These are phyloP conservation scores for Camillea tinctor DNA, from an alignment of 2,329 filamentous ascomycete species.

Conservation along the genomic window DNA sequence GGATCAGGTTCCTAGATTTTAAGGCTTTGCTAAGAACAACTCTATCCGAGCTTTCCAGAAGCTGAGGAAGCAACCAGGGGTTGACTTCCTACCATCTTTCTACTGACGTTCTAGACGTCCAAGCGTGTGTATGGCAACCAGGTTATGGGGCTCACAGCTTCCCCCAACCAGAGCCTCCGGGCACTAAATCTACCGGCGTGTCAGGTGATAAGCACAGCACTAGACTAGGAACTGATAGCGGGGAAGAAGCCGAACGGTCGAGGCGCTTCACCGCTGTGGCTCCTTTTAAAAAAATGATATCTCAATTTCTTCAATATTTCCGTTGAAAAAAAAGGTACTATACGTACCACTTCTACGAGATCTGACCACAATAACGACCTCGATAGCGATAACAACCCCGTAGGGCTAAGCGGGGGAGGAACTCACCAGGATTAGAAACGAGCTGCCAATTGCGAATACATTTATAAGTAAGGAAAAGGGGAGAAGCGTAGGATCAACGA, in stretches of 20 bases:
- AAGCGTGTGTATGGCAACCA: not conserved
- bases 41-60: not conserved
- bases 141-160: not conserved
- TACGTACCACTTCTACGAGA: not conserved
- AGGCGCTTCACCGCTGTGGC: constrained; percentile 7
- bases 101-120: not conserved
- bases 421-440: too few species aligned
- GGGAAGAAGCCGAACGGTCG: constrained; percentile 22
- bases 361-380: not conserved
- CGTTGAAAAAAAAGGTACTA: too few species aligned
- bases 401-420: not conserved
- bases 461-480: not conserved
- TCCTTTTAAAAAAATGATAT: constrained; percentile 1
- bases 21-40: not conserved
- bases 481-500: not conserved
- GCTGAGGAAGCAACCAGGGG: not conserved
- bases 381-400: not conserved
- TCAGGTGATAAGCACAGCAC: constrained; percentile 7
- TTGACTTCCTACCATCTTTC: not conserved
- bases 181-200: not conserved
- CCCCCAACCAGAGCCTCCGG: not conserved
- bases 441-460: too few species aligned
- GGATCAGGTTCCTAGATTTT: not conserved
- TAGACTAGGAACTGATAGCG: constrained; percentile 22
- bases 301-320: too few species aligned